Conservation (phyloP, 345 rosid genomes). For the Arabidopsis arenosa region DNA sequence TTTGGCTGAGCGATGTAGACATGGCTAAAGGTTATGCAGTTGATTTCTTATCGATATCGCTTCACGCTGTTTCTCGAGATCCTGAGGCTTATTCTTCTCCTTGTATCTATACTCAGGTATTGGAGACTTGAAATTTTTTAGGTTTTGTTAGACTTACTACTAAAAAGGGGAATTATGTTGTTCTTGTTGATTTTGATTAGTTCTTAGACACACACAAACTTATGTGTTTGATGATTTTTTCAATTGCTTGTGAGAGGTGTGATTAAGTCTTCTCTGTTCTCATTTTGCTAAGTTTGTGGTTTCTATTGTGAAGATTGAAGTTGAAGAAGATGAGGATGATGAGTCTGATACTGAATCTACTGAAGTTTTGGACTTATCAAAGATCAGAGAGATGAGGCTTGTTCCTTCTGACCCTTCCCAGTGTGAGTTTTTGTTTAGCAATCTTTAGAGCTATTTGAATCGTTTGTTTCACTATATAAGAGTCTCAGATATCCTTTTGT, state of each 20-base stretch:
- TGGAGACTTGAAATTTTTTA: neutral
- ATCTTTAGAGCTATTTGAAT: neutral
- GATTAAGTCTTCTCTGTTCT: no score
- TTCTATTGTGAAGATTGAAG: slow-evolving; percentile 65
- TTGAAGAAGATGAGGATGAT: slow-evolving; percentile 64
- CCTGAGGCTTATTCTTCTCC: slow-evolving; percentile 89
- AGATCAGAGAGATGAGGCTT: slow-evolving; percentile 88
- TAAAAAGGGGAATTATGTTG: neutral
- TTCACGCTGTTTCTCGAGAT: slow-evolving; percentile 91
- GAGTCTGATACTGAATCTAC: slow-evolving; percentile 64
- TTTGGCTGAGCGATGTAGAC: slow-evolving; percentile 89
- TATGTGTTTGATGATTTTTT: neutral
- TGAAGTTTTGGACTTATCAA: slow-evolving; percentile 63
- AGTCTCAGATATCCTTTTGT: slow-evolving; percentile 19
- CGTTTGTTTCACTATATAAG: slow-evolving; percentile 6
- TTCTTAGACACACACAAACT: neutral
- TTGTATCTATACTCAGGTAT: slow-evolving; percentile 88
- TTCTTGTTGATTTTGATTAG: neutral
- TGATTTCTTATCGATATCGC: slow-evolving; percentile 80
- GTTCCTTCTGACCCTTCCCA: slow-evolving; percentile 85
- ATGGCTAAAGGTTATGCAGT: slow-evolving; percentile 77
- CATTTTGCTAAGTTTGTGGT: neutral
- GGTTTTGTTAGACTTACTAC: neutral
- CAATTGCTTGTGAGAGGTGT: neutral
- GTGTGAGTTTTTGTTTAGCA: slow-evolving; percentile 50